Base-by-base conservation (phyloP, 768 basidiomycete genomes). In the Lentinula edodes region DNA sequence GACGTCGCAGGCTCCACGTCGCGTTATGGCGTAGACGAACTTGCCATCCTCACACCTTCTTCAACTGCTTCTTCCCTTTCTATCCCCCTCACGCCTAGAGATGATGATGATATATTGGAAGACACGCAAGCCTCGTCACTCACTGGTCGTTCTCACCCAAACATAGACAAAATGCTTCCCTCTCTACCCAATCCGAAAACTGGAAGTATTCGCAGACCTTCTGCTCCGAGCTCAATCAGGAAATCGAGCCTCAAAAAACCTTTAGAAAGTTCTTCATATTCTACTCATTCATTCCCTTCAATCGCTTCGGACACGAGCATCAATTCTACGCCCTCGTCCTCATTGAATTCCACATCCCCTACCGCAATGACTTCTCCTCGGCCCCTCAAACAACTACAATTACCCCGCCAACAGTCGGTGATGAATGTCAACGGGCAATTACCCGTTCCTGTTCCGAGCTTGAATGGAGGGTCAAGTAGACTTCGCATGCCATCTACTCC, bases 51-150 rank as follows among this genome's bases (percentile, higher is more conserved):
- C 12, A 60, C 64, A 28, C 64, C 65, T 52, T 56, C 64, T 0
- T 76, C 75, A 20, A 72, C 74, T 1, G 69, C 73, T 0, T 76
- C 75, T 15, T 71, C 74, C 12, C 48, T 75, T 32, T 75, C 75
- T 63, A 73, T 74, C 16, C 71, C 73, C 0, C 61, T 73, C 10
- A 76, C 77, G 4, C 74, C 76, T n/a, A 59, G 65, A 48, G 72
- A 76, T n/a, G 59, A 69, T n/a, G 59, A 69, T 18, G 60, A 61
- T 36, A 20, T 35, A 13, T 39, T 57, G 35, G 34, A 51, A 34
- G 42, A 23, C 10, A 52, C 39, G 34, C 36, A 61, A 58, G 62
- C 41, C 43, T 7, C 28, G 15, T 56, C 55, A 32, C 55, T 38
- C 12, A n/a, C 66, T 63, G 23, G 34, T 52, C 42, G 57, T 64